Percentiles rank a stretch among this genome's conserved stretches.
Conservation (phyloP, 768 basidiomycete species). For the Russula lepida region DNA sequence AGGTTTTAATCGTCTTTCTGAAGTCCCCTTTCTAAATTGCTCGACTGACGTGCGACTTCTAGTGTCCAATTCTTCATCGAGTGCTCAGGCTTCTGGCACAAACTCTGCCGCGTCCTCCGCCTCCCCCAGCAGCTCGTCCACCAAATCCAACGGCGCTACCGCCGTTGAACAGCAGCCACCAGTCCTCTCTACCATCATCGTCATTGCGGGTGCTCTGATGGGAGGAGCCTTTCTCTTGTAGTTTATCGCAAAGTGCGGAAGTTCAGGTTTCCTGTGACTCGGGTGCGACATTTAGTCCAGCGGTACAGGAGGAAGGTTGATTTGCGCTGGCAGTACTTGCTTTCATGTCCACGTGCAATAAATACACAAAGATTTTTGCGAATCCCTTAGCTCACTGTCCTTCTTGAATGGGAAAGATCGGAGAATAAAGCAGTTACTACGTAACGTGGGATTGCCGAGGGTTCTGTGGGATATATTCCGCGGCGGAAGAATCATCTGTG, state of each 20-base stretch:
- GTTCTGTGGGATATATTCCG: background rate
- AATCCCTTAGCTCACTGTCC: background rate
- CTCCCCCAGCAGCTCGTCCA: background rate
- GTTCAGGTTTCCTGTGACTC: background rate
- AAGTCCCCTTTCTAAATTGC: background rate
- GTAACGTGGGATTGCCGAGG: background rate
- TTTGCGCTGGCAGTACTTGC: background rate
- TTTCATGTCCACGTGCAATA: background rate
- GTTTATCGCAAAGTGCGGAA: background rate
- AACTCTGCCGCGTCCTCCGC: background rate
- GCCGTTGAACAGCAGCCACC: slow-evolving; percentile 2
- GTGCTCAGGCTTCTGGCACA: background rate
- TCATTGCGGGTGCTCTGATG: background rate
- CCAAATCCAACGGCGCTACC: background rate
- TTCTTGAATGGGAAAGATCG: background rate
- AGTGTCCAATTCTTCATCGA: background rate
- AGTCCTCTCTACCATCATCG: background rate
- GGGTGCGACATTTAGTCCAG: background rate
- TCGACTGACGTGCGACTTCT: background rate
- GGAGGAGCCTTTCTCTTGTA: slow-evolving; percentile 5
- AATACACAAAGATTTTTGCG: background rate
- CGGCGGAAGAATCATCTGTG: background rate
- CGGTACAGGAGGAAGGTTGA: background rate
- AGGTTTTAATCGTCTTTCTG: background rate
- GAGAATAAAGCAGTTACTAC: background rate